A percentile compares a stretch with the other conserved stretches of the same genome.
Evolutionary conservation across 257 asterid species (phyloP).

Genomic region (Solanum infundibuliforme): DNA sequence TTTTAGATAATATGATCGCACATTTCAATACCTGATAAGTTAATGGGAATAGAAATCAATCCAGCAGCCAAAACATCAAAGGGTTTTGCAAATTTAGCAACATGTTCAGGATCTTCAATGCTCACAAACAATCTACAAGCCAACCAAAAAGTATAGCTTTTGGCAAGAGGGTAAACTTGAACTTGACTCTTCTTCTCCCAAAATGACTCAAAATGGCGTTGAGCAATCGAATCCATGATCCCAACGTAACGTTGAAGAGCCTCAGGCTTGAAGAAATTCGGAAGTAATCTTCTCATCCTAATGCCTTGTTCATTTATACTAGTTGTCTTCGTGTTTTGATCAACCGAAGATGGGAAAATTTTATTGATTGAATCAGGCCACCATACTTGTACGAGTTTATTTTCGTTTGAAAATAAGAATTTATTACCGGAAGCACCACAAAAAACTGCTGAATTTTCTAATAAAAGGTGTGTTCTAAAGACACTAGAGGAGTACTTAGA

Average conservation of each 20-base stretch:
- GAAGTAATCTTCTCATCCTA: slow-evolving; percentile 46
- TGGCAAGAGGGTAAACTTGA: slow-evolving; percentile 29
- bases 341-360: slow-evolving; percentile 26
- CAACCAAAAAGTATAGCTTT: slow-evolving; percentile 42
- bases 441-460: slow-evolving; percentile 35
- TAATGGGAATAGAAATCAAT: slow-evolving; percentile 34
- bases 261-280: slow-evolving; percentile 43
- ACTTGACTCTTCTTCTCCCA: slow-evolving; percentile 35
- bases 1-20: not conserved
- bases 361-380: slow-evolving; percentile 41
- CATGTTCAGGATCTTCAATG: slow-evolving; percentile 31
- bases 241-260: slow-evolving; percentile 53
- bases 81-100: slow-evolving; percentile 15
- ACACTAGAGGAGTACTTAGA: slow-evolving; percentile 28
- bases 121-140: slow-evolving; percentile 42
- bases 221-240: slow-evolving; percentile 40
- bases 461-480: slow-evolving; percentile 37
- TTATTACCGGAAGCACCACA: slow-evolving; percentile 46
- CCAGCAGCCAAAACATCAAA: slow-evolving; percentile 38
- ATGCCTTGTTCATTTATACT: slow-evolving; percentile 36
- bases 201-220: slow-evolving; percentile 26
- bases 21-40: slow-evolving; percentile 26
- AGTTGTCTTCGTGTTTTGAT: not conserved
- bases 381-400: slow-evolving; percentile 40
- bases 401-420: slow-evolving; percentile 21